phyloP scores from a whole-genome alignment of 495 filamentous ascomycete species.

The Podospora australis region DNA sequence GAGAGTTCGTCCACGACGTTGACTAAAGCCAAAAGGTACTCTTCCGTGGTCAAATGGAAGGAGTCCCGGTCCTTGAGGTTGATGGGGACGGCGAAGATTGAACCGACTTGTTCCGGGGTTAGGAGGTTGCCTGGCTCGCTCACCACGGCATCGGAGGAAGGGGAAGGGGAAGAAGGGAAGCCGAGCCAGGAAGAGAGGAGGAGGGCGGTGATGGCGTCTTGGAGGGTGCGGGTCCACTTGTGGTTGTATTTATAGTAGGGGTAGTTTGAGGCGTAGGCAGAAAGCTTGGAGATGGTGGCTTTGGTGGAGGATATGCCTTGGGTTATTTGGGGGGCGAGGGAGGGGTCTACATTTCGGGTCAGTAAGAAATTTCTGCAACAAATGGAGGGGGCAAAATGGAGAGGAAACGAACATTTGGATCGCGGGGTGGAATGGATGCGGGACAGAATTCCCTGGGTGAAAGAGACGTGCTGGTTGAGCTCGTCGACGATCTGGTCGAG shows the following conservation, averaged over 20 bases:
- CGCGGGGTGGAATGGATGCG: conserved; percentile 80
- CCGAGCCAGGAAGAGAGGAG: conserved; percentile 75
- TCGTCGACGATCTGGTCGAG: conserved; percentile 72
- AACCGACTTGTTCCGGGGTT: conserved; percentile 82
- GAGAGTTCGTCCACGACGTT: conserved; percentile 84
- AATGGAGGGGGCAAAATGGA: not conserved
- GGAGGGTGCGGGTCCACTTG: conserved; percentile 76
- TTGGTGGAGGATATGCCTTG: conserved; percentile 52
- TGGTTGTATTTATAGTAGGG: conserved; percentile 96
- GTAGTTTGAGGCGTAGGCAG: conserved; percentile 65
- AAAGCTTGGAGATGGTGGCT: conserved; percentile 52
- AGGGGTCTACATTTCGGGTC: conserved; percentile 14
- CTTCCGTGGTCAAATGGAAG: conserved; percentile 94
- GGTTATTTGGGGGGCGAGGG: conserved; percentile 48
- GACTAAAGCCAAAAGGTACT: conserved; percentile 85
- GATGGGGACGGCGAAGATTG: conserved; percentile 78
- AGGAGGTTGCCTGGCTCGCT: conserved; percentile 63
- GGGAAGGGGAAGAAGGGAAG: conserved; percentile 42
- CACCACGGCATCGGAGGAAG: conserved; percentile 31
- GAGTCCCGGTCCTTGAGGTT: conserved; percentile 85
- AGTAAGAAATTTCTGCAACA: too few species aligned
- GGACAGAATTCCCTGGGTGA: conserved; percentile 74
- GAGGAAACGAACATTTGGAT: conserved; percentile 57
- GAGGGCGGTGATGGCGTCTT: conserved; percentile 70
- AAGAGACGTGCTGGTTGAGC: conserved; percentile 59